Percentiles rank a stretch among this genome's conserved stretches.
Evolutionary conservation across 345 rosid species (phyloP).

Genomic region (Corchorus capsularis): DNA sequence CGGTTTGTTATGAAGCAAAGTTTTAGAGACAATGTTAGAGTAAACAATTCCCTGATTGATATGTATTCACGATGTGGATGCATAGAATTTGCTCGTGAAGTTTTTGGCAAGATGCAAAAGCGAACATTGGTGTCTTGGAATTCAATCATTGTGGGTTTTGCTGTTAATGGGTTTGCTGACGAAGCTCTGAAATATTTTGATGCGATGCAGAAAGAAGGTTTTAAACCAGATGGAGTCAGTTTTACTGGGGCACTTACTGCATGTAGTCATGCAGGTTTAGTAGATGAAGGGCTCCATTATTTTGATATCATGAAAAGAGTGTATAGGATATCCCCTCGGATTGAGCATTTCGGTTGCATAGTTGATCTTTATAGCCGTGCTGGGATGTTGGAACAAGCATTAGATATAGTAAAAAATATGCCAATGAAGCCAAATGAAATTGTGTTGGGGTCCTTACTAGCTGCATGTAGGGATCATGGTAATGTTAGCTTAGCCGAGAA

Average conservation of each 20-base stretch:
- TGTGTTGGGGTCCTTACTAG: constrained; percentile 74
- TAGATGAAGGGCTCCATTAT: constrained; percentile 57
- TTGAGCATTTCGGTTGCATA: constrained; percentile 86
- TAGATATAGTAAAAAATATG: constrained; percentile 58
- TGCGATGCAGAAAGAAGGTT: constrained; percentile 58
- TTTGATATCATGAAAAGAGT: constrained; percentile 56
- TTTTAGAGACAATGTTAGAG: constrained; percentile 46
- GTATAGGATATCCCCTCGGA: constrained; percentile 55
- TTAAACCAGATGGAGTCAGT: constrained; percentile 67
- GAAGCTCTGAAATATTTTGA: constrained; percentile 57
- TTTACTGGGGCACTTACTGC: constrained; percentile 73
- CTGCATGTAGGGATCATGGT: constrained; percentile 61
- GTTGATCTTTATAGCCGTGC: constrained; percentile 87
- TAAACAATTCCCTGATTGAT: constrained; percentile 66
- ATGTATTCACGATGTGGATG: constrained; percentile 79
- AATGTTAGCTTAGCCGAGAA: constrained; percentile 61
- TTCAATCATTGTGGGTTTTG: constrained; percentile 63
- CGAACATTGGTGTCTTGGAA: constrained; percentile 81
- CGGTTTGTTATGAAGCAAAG: constrained; percentile 45
- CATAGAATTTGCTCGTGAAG: constrained; percentile 58
- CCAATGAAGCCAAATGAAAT: constrained; percentile 78
- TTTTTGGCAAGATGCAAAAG: constrained; percentile 59
- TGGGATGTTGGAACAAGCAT: constrained; percentile 73
- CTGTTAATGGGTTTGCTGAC: constrained; percentile 56
- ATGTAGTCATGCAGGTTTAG: constrained; percentile 71